Conservation (phyloP, 805 yeast genomes). For the Candida peoriensis region DNA sequence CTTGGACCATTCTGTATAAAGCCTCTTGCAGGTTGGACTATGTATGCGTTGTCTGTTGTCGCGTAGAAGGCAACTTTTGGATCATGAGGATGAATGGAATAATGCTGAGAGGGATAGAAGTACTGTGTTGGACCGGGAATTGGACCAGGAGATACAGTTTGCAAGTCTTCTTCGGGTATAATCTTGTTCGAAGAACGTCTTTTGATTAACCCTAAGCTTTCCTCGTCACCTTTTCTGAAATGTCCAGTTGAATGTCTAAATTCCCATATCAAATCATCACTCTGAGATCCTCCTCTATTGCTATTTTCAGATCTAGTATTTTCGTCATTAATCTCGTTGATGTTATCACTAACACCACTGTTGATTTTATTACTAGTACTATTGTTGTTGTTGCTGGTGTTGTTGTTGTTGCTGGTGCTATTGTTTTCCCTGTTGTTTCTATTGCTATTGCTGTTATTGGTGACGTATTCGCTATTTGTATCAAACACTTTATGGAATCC, state of each 20-base stretch:
- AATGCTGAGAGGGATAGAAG: conserved; percentile 3
- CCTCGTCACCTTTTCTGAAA: conserved; percentile 70
- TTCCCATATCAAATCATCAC: conserved; percentile 55
- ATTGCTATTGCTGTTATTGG: conserved; percentile 3
- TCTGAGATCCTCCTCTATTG: no score
- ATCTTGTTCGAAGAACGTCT: conserved; percentile 39
- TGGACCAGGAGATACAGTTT: conserved; percentile 5
- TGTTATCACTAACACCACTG: neutral
- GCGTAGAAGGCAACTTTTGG: neutral
- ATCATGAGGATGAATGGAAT: conserved; percentile 4
- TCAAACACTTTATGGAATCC: conserved; percentile 78
- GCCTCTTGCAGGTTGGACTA: conserved; percentile 8
- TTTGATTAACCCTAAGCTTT: conserved; percentile 58
- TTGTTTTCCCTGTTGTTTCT: conserved; percentile 5
- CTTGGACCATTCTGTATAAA: neutral
- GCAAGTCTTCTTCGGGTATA: conserved; percentile 14
- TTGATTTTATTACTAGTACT: conserved; percentile 6
- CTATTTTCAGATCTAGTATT: conserved; percentile 1
- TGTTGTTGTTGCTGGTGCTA: conserved; percentile 1
- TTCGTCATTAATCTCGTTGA: neutral
- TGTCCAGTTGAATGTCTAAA: conserved; percentile 70
- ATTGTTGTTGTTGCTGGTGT: conserved; percentile 2
- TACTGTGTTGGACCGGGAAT: conserved; percentile 3
- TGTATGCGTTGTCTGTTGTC: conserved; percentile 3
- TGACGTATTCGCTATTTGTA: conserved; percentile 13